Percentiles rank a stretch among this genome's conserved stretches.
Conservation (phyloP, 441 rosid genomes). For the Macaranga tanarius region DNA sequence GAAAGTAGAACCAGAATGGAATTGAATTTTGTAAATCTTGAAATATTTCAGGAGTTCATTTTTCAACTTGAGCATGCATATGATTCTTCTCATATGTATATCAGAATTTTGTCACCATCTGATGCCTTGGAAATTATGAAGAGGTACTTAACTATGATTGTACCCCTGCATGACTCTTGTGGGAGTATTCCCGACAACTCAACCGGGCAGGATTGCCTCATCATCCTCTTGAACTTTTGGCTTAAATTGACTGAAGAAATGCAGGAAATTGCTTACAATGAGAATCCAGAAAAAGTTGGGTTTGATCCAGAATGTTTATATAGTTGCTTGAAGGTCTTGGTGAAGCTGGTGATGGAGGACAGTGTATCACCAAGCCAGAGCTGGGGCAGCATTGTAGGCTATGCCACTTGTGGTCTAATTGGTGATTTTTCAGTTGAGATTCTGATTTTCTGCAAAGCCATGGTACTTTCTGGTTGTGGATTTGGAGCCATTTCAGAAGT, state of each 20-base stretch:
- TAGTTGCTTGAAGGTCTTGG: conserved; percentile 63
- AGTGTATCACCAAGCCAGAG: conserved; percentile 88
- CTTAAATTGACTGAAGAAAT: conserved; percentile 76
- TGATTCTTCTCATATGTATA: conserved; percentile 52
- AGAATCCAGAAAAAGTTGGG: conserved; percentile 36
- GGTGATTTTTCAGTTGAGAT: conserved; percentile 54
- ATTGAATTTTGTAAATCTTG: conserved; percentile 52
- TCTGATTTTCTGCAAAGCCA: conserved; percentile 67
- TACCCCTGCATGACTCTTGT: conserved; percentile 45
- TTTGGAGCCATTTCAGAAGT: conserved; percentile 80
- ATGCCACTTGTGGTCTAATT: conserved; percentile 50
- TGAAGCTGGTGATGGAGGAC: conserved; percentile 86
- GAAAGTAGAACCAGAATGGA: conserved; percentile 48
- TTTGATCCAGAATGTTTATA: conserved; percentile 61
- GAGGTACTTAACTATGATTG: conserved; percentile 50
- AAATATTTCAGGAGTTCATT: conserved; percentile 63
- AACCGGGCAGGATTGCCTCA: conserved; percentile 88
- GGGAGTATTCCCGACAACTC: conserved; percentile 74
- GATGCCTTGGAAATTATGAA: conserved; percentile 70
- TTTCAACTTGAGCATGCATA: conserved; percentile 71
- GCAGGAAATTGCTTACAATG: conserved; percentile 50
- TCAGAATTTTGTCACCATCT: conserved; percentile 61
- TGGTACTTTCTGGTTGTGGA: conserved; percentile 85
- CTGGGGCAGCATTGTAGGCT: conserved; percentile 64
- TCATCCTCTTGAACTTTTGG: conserved; percentile 79